These are phyloP conservation scores for Talaromyces sp. DNA, from an alignment of 2,329 filamentous ascomycete species.

Conservation along the genomic window DNA sequence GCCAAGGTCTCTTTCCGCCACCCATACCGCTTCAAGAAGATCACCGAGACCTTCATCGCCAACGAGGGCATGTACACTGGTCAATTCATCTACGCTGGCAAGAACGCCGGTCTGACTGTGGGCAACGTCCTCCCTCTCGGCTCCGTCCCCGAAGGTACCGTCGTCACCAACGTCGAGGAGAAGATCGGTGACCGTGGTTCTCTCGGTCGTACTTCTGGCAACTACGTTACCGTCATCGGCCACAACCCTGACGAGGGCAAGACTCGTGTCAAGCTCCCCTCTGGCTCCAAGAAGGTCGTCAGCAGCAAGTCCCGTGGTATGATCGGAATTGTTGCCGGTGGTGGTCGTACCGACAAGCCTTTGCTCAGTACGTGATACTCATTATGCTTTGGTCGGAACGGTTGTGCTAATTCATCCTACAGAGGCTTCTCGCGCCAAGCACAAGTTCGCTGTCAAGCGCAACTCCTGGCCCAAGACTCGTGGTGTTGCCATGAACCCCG, in stretches of 20 bases:
- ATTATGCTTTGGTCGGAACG: background rate
- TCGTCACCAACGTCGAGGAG: conserved; percentile 98
- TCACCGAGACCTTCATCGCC: conserved; percentile 99
- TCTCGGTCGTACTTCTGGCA: conserved; percentile 94
- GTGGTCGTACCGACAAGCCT: conserved; percentile 99
- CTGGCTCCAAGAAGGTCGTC: conserved; percentile 98
- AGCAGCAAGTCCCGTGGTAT: conserved; percentile 89
- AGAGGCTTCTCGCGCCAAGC: conserved; percentile 99
- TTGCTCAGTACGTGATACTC: conserved; percentile 64
- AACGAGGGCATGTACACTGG: conserved; percentile 99
- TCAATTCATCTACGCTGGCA: conserved; percentile 99
- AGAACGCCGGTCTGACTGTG: conserved; percentile 94
- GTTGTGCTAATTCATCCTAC: conserved; percentile 42
- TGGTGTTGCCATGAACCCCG: conserved; percentile 99
- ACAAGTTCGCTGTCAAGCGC: conserved; percentile 99
- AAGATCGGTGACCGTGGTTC: conserved; percentile 95
- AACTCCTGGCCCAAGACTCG: conserved; percentile 99
- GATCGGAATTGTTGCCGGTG: conserved; percentile 99
- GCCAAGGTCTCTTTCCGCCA: conserved; percentile 96
- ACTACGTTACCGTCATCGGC: conserved; percentile 97
- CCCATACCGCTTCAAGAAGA: conserved; percentile 96
- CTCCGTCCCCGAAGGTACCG: conserved; percentile 97
- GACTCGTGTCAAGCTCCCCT: conserved; percentile 99
- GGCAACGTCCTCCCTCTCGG: conserved; percentile 95
- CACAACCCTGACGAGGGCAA: conserved; percentile 99